phyloP scores from a whole-genome alignment of 768 basidiomycete species.

The Calocybe gangraenosa region DNA sequence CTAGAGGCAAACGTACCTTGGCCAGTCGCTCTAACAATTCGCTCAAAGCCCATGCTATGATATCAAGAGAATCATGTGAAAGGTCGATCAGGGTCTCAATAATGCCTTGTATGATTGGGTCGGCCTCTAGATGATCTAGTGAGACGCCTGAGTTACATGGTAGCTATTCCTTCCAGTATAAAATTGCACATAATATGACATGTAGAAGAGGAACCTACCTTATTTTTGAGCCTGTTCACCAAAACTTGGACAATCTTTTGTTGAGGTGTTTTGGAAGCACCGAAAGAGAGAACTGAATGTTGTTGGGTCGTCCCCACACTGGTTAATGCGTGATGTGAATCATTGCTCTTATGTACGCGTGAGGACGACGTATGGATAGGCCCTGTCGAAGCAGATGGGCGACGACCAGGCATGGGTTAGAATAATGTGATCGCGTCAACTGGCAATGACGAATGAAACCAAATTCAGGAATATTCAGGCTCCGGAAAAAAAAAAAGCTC shows the following conservation, averaged over 20 bases:
- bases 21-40: constrained; percentile 75
- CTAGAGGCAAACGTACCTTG: constrained; percentile 44
- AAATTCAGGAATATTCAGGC: constrained; percentile 4
- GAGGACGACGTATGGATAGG: constrained; percentile 26
- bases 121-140: constrained; percentile 69
- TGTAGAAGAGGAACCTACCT: constrained; percentile 40
- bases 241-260: constrained; percentile 80
- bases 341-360: constrained; percentile 58
- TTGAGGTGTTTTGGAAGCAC: constrained; percentile 53
- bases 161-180: constrained; percentile 43
- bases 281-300: constrained; percentile 31
- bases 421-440: constrained; percentile 11
- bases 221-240: constrained; percentile 76
- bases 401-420: constrained; percentile 45
- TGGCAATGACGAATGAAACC: constrained; percentile 2
- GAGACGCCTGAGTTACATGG: constrained; percentile 80
- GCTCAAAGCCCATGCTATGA: constrained; percentile 74
- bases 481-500: constrained; percentile 2
- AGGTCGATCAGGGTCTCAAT: constrained; percentile 80
- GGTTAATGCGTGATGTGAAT: constrained; percentile 46
- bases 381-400: constrained; percentile 56
- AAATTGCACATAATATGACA: constrained; percentile 5
- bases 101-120: constrained; percentile 69
- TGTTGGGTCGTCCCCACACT: constrained; percentile 19
- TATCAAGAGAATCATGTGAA: constrained; percentile 70